A percentile compares a stretch with the other conserved stretches of the same genome.
These are phyloP conservation scores for Silene vulgaris DNA, from an alignment of 179 eudicot genomes.

Conservation along the genomic window DNA sequence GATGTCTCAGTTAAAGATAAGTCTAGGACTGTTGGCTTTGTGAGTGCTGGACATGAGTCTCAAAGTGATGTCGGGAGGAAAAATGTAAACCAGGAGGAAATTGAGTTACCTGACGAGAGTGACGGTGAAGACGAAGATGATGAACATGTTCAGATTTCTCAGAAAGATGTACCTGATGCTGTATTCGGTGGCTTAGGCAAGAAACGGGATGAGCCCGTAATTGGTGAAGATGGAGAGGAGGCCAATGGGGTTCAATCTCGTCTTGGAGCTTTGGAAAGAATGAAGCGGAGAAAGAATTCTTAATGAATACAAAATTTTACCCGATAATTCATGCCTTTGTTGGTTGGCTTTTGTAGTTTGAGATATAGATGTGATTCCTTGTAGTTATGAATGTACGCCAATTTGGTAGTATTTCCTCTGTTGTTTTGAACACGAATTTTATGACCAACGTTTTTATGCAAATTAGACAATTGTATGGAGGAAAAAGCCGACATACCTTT, in stretches of 20 bases:
- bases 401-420: too few relatives aligned
- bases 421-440: too few relatives aligned
- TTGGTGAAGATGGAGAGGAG: slow-evolving; percentile 26
- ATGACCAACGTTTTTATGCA: too few relatives aligned
- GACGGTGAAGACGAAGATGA: slow-evolving; percentile 53
- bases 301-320: background rate
- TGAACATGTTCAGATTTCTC: slow-evolving; percentile 61
- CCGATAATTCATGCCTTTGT: too few relatives aligned
- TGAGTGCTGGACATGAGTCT: slow-evolving; percentile 63
- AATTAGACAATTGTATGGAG: too few relatives aligned
- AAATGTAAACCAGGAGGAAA: slow-evolving; percentile 55
- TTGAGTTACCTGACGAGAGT: slow-evolving; percentile 72
- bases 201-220: slow-evolving; percentile 49
- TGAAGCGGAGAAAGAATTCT: slow-evolving; percentile 52
- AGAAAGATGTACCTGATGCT: slow-evolving; percentile 65
- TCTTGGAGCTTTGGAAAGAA: slow-evolving; percentile 71
- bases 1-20: slow-evolving; percentile 32
- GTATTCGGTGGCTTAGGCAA: slow-evolving; percentile 73
- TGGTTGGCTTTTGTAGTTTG: too few relatives aligned
- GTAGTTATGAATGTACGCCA: too few relatives aligned
- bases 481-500: too few relatives aligned
- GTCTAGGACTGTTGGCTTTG: slow-evolving; percentile 56
- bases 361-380: too few relatives aligned
- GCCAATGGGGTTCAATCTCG: slow-evolving; percentile 39
- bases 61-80: slow-evolving; percentile 26